A percentile compares a stretch with the other conserved stretches of the same genome.
phyloP scores from a whole-genome alignment of 257 asterid species.

The Jasminum sambac region DNA sequence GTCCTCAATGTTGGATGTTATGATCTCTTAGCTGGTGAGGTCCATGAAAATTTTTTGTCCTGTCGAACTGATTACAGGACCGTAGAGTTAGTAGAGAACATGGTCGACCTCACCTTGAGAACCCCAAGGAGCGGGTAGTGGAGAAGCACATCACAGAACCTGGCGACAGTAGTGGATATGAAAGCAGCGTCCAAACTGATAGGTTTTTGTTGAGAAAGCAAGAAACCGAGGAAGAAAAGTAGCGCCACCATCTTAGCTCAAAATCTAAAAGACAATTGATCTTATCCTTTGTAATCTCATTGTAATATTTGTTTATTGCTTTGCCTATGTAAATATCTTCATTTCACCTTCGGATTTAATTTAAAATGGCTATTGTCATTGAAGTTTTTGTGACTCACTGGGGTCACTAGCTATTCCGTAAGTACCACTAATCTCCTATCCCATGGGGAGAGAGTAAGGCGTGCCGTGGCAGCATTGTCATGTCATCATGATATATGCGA shows the following conservation, averaged over 20 bases:
- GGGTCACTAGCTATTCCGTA: constrained; percentile 10
- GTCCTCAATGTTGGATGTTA: background rate
- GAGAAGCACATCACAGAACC: constrained; percentile 58
- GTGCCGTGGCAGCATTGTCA: too few species aligned
- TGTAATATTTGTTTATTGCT: constrained; percentile 18
- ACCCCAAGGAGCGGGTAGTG: constrained; percentile 36
- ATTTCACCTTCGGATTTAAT: constrained; percentile 29
- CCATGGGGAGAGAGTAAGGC: too few species aligned
- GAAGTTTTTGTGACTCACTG: constrained; percentile 30
- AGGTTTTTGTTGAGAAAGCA: constrained; percentile 51
- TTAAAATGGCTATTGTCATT: constrained; percentile 17
- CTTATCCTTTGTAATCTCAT: constrained; percentile 3
- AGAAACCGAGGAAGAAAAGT: constrained; percentile 62
- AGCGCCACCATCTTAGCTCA: constrained; percentile 14
- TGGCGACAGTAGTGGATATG: constrained; percentile 89
- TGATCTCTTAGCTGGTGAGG: background rate
- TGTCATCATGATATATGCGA: too few species aligned
- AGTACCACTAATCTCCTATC: too few species aligned
- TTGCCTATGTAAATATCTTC: constrained; percentile 46
- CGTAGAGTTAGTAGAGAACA: constrained; percentile 56
- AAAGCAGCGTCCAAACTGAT: constrained; percentile 69
- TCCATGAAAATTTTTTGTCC: background rate
- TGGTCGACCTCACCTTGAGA: constrained; percentile 39
- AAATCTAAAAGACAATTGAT: constrained; percentile 6
- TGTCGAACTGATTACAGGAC: constrained; percentile 44